Percentiles rank a stretch among this genome's conserved stretches.
These are phyloP conservation scores for Carex parvula DNA, from an alignment of 176 grass and related monocot genomes.

Conservation along the genomic window DNA sequence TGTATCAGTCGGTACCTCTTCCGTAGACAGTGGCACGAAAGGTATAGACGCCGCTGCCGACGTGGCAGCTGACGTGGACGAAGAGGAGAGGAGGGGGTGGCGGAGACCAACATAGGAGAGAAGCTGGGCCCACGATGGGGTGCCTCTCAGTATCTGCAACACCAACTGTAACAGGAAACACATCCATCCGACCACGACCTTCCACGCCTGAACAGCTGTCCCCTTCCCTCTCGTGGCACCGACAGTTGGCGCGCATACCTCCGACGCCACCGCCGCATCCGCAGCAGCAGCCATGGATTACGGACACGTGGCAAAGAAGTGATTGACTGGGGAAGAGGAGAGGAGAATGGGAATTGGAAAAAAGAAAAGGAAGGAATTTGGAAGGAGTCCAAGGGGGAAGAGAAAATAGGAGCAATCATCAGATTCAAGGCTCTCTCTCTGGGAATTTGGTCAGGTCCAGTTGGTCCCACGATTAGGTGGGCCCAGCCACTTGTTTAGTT, in stretches of 20 bases:
- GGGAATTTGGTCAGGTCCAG: background rate
- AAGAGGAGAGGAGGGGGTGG: constrained; percentile 53
- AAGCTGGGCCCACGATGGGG: constrained; percentile 79
- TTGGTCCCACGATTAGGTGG: constrained; percentile 27
- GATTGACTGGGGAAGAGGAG: background rate
- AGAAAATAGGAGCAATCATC: constrained; percentile 1
- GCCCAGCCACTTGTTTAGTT: background rate
- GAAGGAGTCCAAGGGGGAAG: background rate
- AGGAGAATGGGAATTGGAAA: background rate
- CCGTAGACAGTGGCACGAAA: constrained; percentile 64
- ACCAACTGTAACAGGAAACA: constrained; percentile 73
- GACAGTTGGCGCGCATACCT: constrained; percentile 47
- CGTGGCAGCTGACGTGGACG: constrained; percentile 31
- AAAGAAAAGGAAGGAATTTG: constrained; percentile 27
- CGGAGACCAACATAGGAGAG: constrained; percentile 89
- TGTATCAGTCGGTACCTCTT: constrained; percentile 49
- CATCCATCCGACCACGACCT: constrained; percentile 69
- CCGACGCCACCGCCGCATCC: constrained; percentile 45
- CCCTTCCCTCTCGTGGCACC: constrained; percentile 49
- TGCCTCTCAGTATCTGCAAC: constrained; percentile 80
- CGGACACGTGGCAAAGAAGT: background rate
- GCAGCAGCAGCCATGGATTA: constrained; percentile 37
- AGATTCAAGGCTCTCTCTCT: background rate
- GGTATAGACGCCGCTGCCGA: constrained; percentile 48
- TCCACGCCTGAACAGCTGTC: constrained; percentile 66